Percentiles rank a stretch among this genome's conserved stretches.
These are phyloP conservation scores for Malassezia japonica DNA, from an alignment of 1,284 basidiomycete species.

Conservation along the genomic window DNA sequence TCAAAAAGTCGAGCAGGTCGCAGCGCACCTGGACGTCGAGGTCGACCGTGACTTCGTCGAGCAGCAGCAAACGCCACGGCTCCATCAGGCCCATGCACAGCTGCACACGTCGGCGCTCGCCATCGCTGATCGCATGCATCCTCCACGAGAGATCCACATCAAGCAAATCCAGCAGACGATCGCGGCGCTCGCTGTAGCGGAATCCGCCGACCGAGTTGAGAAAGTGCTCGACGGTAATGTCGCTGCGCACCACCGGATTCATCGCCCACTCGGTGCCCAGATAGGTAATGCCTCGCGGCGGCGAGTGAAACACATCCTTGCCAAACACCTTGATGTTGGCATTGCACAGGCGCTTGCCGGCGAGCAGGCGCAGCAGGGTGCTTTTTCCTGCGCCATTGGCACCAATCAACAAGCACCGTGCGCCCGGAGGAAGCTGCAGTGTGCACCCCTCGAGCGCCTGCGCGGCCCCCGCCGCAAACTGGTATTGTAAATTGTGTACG, in stretches of 20 bases:
- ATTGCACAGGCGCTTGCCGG: constrained; percentile 60
- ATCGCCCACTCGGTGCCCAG: constrained; percentile 72
- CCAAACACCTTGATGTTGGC: constrained; percentile 38
- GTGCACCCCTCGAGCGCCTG: constrained; percentile 38
- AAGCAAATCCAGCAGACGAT: constrained; percentile 75
- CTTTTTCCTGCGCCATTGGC: constrained; percentile 76
- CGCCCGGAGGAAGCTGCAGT: constrained; percentile 30
- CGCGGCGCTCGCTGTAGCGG: constrained; percentile 76
- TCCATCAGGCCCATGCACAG: constrained; percentile 94
- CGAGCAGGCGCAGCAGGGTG: constrained; percentile 83
- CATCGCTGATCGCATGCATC: constrained; percentile 87
- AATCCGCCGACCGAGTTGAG: constrained; percentile 77
- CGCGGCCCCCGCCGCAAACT: constrained; percentile 24
- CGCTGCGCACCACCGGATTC: constrained; percentile 79
- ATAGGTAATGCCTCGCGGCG: constrained; percentile 56
- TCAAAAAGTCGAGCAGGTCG: constrained; percentile 78
- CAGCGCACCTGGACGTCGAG: constrained; percentile 93
- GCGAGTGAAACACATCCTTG: constrained; percentile 42
- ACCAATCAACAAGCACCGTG: constrained; percentile 42
- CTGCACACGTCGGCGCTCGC: constrained; percentile 85
- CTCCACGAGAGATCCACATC: constrained; percentile 71
- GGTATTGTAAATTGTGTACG: constrained; percentile 37
- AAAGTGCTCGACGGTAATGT: constrained; percentile 59
- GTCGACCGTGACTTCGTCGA: constrained; percentile 97
- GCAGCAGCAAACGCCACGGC: constrained; percentile 81